Percentiles rank a stretch among this genome's conserved stretches.
phyloP scores from a whole-genome alignment of 257 asterid genomes.

The Solanum paucissectum region DNA sequence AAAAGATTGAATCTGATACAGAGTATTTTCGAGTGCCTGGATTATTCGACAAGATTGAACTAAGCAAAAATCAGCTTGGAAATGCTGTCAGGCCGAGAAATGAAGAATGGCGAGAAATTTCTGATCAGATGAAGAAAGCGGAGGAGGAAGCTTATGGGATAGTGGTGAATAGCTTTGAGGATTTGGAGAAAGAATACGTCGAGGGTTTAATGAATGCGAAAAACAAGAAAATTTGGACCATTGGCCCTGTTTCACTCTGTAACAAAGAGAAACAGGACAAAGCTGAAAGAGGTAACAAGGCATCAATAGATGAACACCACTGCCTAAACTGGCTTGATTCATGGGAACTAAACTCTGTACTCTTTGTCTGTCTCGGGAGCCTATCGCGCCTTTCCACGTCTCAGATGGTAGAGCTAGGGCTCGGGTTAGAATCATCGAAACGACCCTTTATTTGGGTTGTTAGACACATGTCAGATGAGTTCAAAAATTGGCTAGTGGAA shows the following conservation, averaged over 20 bases:
- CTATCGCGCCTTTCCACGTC: slow-evolving; percentile 13
- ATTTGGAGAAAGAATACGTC: slow-evolving; percentile 31
- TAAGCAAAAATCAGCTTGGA: slow-evolving; percentile 12
- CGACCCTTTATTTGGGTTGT: slow-evolving; percentile 11
- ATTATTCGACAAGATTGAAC: slow-evolving; percentile 2
- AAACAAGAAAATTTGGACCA: slow-evolving; percentile 20
- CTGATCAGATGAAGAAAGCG: slow-evolving; percentile 9
- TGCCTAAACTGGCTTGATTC: slow-evolving; percentile 37
- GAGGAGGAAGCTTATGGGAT: slow-evolving; percentile 26
- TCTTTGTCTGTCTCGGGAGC: slow-evolving; percentile 46
- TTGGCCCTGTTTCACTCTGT: slow-evolving; percentile 41
- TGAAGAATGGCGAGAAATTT: not conserved
- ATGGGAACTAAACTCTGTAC: slow-evolving; percentile 11
- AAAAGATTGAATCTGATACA: not conserved
- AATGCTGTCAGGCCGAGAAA: not conserved
- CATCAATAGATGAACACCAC: slow-evolving; percentile 6
- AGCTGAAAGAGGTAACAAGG: slow-evolving; percentile 23
- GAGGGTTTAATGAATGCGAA: slow-evolving; percentile 9
- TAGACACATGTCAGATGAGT: not conserved
- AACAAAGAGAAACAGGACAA: slow-evolving; percentile 20
- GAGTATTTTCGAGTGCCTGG: slow-evolving; percentile 9
- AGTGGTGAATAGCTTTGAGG: slow-evolving; percentile 39
- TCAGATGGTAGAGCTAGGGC: slow-evolving; percentile 33
- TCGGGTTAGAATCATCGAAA: slow-evolving; percentile 29
- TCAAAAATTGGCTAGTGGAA: not conserved